A percentile compares a stretch with the other conserved stretches of the same genome.
These are phyloP conservation scores for Penicillium sp. DNA, from an alignment of 2,329 filamentous ascomycete genomes.

Conservation along the genomic window DNA sequence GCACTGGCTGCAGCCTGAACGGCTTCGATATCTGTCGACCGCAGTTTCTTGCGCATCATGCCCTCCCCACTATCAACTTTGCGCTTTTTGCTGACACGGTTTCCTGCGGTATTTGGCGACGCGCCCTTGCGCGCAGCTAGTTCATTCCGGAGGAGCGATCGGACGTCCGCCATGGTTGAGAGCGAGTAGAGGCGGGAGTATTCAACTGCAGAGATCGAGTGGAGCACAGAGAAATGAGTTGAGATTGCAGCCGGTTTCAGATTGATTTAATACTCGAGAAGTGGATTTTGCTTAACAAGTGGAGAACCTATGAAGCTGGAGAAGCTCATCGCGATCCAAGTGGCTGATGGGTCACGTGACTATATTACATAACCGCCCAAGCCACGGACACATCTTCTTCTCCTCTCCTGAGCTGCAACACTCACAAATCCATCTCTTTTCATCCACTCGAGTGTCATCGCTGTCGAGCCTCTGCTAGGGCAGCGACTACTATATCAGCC, in stretches of 20 bases:
- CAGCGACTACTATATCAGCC: background rate
- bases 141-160: slow-evolving; percentile 72
- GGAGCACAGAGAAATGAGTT: background rate
- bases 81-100: slow-evolving; percentile 49
- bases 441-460: slow-evolving; percentile 1
- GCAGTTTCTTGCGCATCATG: slow-evolving; percentile 42
- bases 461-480: background rate
- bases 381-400: slow-evolving; percentile 7
- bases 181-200: background rate
- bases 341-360: slow-evolving; percentile 10
- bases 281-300: slow-evolving; percentile 20
- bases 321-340: slow-evolving; percentile 15
- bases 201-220: background rate
- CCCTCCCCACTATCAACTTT: slow-evolving; percentile 46
- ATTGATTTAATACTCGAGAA: slow-evolving; percentile 8
- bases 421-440: background rate
- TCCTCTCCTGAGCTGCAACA: slow-evolving; percentile 1
- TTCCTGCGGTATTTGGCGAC: slow-evolving; percentile 41
- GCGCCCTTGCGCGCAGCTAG: slow-evolving; percentile 67
- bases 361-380: background rate
- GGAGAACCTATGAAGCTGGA: slow-evolving; percentile 19
- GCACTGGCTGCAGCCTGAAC: slow-evolving; percentile 32
- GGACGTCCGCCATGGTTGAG: slow-evolving; percentile 66
- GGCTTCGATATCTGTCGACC: slow-evolving; percentile 30
- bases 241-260: slow-evolving; percentile 8